Conservation (phyloP, 257 asterid species). For the Thymus quinquecostatus region DNA sequence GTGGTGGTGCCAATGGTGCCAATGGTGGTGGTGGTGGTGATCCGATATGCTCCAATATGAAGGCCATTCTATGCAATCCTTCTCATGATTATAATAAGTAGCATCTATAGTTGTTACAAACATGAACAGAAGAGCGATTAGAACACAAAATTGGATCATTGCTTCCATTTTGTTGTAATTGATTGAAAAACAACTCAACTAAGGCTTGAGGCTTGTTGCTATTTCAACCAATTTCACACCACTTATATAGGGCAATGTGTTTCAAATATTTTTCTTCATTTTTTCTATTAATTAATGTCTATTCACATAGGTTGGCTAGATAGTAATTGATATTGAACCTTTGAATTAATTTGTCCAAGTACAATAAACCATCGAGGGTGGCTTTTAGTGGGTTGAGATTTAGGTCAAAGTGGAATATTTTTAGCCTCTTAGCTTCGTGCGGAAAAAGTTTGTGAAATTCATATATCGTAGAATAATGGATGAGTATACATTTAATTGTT, state of each 20-base stretch:
- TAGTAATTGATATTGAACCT: neutral
- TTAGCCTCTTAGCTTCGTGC: neutral
- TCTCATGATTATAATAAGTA: conserved; percentile 8
- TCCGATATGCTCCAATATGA: neutral
- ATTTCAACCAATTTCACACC: neutral
- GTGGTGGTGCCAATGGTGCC: neutral
- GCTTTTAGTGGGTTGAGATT: neutral
- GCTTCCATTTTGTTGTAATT: conserved; percentile 1
- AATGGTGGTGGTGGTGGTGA: neutral
- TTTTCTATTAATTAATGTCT: conserved; percentile 15
- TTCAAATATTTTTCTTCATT: neutral
- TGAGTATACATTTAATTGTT: neutral
- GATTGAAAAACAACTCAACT: too few species aligned
- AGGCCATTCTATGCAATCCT: conserved; percentile 24
- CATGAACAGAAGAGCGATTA: neutral
- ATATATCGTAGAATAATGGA: neutral
- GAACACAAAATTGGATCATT: conserved; percentile 2
- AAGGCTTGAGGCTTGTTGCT: neutral
- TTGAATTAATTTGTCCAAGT: neutral
- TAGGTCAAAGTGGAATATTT: neutral
- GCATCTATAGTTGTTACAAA: conserved; percentile 11
- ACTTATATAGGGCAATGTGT: conserved; percentile 19
- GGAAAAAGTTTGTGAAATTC: neutral
- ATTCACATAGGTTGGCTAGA: neutral
- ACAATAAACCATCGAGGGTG: neutral